Percentiles rank a stretch among this genome's conserved stretches.
Conservation (phyloP, 495 filamentous ascomycete genomes). For the Talaromyces borbonicus region DNA sequence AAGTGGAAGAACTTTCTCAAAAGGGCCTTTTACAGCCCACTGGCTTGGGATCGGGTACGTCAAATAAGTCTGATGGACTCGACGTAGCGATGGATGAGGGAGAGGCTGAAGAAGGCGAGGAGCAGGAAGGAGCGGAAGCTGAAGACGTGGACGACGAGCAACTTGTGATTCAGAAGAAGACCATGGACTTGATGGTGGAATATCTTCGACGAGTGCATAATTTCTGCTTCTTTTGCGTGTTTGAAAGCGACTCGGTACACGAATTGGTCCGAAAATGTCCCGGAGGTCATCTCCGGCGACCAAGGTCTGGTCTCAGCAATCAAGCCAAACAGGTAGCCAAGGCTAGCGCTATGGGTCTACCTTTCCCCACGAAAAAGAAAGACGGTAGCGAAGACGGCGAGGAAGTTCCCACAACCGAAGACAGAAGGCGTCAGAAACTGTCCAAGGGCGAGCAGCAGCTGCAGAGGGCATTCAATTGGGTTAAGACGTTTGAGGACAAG, state of each 20-base stretch:
- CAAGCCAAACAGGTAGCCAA: slow-evolving; percentile 76
- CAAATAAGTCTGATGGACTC: slow-evolving; percentile 52
- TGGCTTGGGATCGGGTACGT: slow-evolving; percentile 40
- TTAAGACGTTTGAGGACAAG: slow-evolving; percentile 98
- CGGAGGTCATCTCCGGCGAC: slow-evolving; percentile 88
- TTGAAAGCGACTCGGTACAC: slow-evolving; percentile 94
- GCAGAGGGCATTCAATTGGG: slow-evolving; percentile 95
- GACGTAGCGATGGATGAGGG: slow-evolving; percentile 64
- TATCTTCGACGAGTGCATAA: slow-evolving; percentile 94
- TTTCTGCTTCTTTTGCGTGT: slow-evolving; percentile 99
- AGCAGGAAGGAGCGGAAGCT: slow-evolving; percentile 60
- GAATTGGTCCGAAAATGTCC: slow-evolving; percentile 93
- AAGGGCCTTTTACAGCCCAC: slow-evolving; percentile 67
- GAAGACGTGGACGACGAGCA: slow-evolving; percentile 87
- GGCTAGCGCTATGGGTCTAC: slow-evolving; percentile 67
- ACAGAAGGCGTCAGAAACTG: slow-evolving; percentile 56
- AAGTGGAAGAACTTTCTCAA: slow-evolving; percentile 66
- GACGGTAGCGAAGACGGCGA: slow-evolving; percentile 53
- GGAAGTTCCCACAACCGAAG: slow-evolving; percentile 47
- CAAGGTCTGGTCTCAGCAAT: slow-evolving; percentile 68
- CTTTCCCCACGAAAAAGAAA: slow-evolving; percentile 73
- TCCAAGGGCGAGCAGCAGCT: slow-evolving; percentile 83
- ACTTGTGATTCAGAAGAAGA: slow-evolving; percentile 88
- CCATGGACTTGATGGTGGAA: slow-evolving; percentile 88
- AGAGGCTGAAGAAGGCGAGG: slow-evolving; percentile 61